Percentiles rank a stretch among this genome's conserved stretches.
phyloP scores from a whole-genome alignment of 305 asterid species.

The Fraxinus baroniana region DNA sequence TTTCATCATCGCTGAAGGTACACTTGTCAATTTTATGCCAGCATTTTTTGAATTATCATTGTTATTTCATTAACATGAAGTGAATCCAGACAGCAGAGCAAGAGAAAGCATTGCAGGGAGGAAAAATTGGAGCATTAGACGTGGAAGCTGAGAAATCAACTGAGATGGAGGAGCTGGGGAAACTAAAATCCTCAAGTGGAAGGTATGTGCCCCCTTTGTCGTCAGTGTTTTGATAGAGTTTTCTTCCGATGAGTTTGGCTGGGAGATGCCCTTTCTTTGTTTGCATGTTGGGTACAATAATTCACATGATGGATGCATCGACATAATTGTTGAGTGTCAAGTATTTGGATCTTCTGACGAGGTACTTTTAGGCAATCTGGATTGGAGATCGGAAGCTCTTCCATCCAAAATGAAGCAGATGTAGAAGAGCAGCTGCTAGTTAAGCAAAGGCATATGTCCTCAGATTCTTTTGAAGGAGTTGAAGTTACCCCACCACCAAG shows the following conservation, averaged over 20 bases:
- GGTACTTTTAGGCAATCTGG: constrained; percentile 47
- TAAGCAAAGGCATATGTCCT: constrained; percentile 63
- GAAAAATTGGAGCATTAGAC: constrained; percentile 43
- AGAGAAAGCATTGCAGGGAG: constrained; percentile 52
- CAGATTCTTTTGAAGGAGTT: constrained; percentile 51
- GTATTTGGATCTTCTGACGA: constrained; percentile 17
- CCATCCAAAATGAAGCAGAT: constrained; percentile 59
- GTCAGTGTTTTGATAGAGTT: background rate
- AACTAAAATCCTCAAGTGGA: constrained; percentile 45
- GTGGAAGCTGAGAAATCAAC: constrained; percentile 39
- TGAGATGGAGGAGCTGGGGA: constrained; percentile 44
- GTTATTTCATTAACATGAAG: constrained; percentile 31
- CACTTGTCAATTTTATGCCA: constrained; percentile 3
- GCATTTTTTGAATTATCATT: constrained; percentile 10
- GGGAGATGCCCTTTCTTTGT: background rate
- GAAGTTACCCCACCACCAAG: constrained; percentile 62
- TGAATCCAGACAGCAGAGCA: constrained; percentile 69
- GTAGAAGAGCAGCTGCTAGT: constrained; percentile 64
- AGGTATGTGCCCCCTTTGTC: constrained; percentile 46
- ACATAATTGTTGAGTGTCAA: background rate
- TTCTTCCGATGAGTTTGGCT: background rate
- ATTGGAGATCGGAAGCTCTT: constrained; percentile 66
- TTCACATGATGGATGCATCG: background rate
- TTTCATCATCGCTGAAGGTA: constrained; percentile 79
- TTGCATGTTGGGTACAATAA: background rate